Evolutionary conservation across 768 basidiomycete genomes (phyloP).

Genomic region (Kwoniella dejecticola): DNA sequence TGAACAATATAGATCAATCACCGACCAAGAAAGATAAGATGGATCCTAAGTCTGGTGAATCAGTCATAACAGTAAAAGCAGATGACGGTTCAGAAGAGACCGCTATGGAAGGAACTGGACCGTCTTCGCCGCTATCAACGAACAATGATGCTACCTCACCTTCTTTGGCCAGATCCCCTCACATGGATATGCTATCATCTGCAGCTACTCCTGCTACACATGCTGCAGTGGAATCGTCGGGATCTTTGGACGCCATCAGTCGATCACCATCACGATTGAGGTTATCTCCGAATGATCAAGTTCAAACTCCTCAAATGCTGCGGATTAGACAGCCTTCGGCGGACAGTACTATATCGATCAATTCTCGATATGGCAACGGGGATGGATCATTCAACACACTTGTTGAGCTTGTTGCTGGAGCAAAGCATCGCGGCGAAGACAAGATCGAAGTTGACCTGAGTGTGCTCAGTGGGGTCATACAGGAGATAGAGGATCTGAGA

Average conservation of each 20-base stretch:
- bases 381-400: constrained; percentile 38
- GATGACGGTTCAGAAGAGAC: constrained; percentile 1
- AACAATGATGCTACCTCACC: constrained; percentile 22
- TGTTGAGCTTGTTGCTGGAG: constrained; percentile 41
- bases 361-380: constrained; percentile 22
- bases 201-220: constrained; percentile 5
- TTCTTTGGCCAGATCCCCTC: constrained; percentile 23
- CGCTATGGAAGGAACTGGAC: constrained; percentile 4
- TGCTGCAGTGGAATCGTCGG: not conserved
- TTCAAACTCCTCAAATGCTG: constrained; percentile 32
- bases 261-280: constrained; percentile 31
- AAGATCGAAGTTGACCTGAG: constrained; percentile 69
- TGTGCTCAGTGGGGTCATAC: constrained; percentile 71
- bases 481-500: constrained; percentile 67
- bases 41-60: constrained; percentile 4
- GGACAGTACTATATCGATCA: constrained; percentile 36
- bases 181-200: constrained; percentile 24
- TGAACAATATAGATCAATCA: constrained; percentile 47
- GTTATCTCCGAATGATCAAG: constrained; percentile 30
- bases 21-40: constrained; percentile 14
- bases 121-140: constrained; percentile 13
- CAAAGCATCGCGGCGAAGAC: constrained; percentile 26
- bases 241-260: constrained; percentile 5
- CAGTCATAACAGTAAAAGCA: constrained; percentile 9
- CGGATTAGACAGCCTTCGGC: constrained; percentile 44